A percentile compares a stretch with the other conserved stretches of the same genome.
Evolutionary conservation across 768 basidiomycete genomes (phyloP).

Genomic region (Leccinum rimulosum): DNA sequence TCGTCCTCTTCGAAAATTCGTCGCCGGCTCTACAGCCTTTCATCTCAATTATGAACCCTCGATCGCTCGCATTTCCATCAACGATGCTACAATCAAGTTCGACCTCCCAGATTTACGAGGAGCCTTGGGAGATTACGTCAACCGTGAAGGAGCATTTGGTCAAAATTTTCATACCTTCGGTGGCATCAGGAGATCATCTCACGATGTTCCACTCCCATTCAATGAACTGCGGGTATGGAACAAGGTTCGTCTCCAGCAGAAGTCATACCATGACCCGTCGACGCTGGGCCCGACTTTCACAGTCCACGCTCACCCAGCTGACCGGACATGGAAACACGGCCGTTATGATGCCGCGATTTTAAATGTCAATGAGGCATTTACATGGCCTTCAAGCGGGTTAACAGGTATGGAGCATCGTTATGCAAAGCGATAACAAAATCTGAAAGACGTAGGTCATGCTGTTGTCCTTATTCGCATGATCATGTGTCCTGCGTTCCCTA

Average conservation of each 20-base stretch:
- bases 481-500: neutral
- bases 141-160: neutral
- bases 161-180: neutral
- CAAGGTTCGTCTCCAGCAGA: neutral
- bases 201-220: neutral
- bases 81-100: neutral
- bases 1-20: neutral
- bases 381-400: neutral
- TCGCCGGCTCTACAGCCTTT: neutral
- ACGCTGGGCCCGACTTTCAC: neutral
- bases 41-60: neutral
- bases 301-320: neutral
- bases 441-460: neutral
- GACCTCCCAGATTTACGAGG: neutral
- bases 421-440: neutral
- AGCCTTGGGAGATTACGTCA: neutral
- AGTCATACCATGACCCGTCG: neutral
- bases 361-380: neutral
- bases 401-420: neutral
- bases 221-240: neutral
- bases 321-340: neutral
- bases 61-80: neutral
- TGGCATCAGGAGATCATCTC: neutral
- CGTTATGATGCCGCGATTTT: neutral
- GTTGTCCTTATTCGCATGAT: neutral